Base-by-base conservation (phyloP, 768 basidiomycete genomes). In the Collybia sp. region DNA sequence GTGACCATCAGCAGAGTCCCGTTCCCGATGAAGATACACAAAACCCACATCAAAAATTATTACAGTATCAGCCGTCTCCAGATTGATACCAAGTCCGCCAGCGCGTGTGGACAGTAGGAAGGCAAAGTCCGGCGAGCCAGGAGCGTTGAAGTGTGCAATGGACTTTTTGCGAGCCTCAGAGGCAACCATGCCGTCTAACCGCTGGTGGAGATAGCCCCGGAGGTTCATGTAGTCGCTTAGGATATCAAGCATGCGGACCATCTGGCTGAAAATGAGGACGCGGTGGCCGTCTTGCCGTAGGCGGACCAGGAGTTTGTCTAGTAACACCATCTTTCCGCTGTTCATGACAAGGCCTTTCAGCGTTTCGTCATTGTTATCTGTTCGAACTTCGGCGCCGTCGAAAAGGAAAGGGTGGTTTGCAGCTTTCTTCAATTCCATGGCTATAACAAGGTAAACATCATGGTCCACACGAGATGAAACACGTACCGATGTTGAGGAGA, bases 241-340 rank as follows among this genome's bases (percentile, higher is more conserved):
- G 62, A 99, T 98, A 68, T 99, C 96, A 38, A 99, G 77, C 83
- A 98, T 91, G 48, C 96, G 83, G 48, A 98, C 94, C 96, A 99
- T 99, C 67, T 97, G 93, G 58, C 93, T 96, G 75, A 99, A 99
- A 57, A 99, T 98, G 56, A 99, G 77, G 19, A 99, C 96, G 42
- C 96, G 88, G 58, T 98, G 96, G 2, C 90, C 89, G 61, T 98
- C 95, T 54, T 80, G 83, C 57, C 88, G 88, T 42, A 98, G 78
- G 13, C 91, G 83, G 17, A 75, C 78, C n/a, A 98, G 82, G 12
- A 99, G 80, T 65, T 99, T 99, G 71, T 99, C 96, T 45, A 99
- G 83, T 30, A 99, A 71, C 41, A 98, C 94, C 87, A 99, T 84
- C 72, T 99, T 99, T 30, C 96, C 96, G 50, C 92, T 93, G 66